Percentiles rank a stretch among this genome's conserved stretches.
phyloP scores from a whole-genome alignment of 2,329 filamentous ascomycete genomes.

The Keithomyces neogunnii region DNA sequence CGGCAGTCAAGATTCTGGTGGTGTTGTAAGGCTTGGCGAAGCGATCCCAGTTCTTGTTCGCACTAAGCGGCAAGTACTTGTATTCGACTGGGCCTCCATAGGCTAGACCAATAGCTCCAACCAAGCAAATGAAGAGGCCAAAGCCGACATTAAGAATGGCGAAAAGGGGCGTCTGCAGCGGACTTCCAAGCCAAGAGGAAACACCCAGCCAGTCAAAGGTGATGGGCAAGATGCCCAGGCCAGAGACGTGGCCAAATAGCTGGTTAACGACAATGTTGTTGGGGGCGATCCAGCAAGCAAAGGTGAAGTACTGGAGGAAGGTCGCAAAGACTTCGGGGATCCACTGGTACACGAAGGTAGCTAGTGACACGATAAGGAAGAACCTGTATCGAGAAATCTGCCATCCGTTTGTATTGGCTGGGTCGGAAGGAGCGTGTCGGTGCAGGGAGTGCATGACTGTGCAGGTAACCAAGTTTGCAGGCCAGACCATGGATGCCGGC shows the following conservation, averaged over 20 bases:
- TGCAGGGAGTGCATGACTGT: conserved; percentile 56
- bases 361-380: conserved; percentile 42
- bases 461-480: conserved; percentile 47
- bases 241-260: conserved; percentile 51
- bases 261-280: conserved; percentile 54
- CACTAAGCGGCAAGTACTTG: conserved; percentile 45
- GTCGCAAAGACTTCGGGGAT: conserved; percentile 49
- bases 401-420: conserved; percentile 13
- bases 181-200: conserved; percentile 40
- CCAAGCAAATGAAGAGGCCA: conserved; percentile 38
- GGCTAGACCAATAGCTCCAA: conserved; percentile 43
- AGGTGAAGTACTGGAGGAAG: conserved; percentile 49
- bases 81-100: conserved; percentile 40
- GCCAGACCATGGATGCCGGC: conserved; percentile 57
- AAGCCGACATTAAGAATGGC: conserved; percentile 50
- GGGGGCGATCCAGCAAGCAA: conserved; percentile 53
- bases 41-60: conserved; percentile 49
- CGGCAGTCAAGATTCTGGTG: conserved; percentile 39
- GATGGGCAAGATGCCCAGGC: conserved; percentile 52
- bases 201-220: conserved; percentile 52
- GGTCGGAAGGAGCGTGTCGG: conserved; percentile 33
- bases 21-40: conserved; percentile 40
- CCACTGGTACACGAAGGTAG: conserved; percentile 47
- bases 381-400: conserved; percentile 44
- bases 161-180: conserved; percentile 49